Evolutionary conservation across 2,329 filamentous ascomycete species (phyloP).

Genomic region (Parafenestella ontariensis): DNA sequence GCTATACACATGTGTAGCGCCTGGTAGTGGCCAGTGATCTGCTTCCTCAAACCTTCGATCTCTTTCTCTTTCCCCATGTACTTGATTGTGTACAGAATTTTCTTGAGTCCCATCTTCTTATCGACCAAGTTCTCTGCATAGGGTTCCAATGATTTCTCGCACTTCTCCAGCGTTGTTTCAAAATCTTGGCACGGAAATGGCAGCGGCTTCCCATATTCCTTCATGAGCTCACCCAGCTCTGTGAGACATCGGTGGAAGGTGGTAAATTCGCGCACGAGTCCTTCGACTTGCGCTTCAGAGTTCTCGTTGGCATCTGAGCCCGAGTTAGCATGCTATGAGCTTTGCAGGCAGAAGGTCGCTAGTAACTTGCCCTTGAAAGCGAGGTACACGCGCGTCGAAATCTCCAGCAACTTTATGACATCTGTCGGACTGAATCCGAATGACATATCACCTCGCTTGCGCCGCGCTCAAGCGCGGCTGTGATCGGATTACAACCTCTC

Average conservation of each 20-base stretch:
- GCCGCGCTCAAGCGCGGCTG: conserved; percentile 39
- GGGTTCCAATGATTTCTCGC: conserved; percentile 37
- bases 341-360: not conserved
- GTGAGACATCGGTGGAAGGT: conserved; percentile 39
- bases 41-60: conserved; percentile 35
- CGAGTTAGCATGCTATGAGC: conserved; percentile 11
- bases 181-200: conserved; percentile 41
- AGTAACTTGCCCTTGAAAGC: conserved; percentile 40
- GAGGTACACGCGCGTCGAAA: conserved; percentile 41
- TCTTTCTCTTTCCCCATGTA: conserved; percentile 46
- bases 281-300: conserved; percentile 41
- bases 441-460: conserved; percentile 30
- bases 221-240: conserved; percentile 40
- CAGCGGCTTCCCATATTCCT: conserved; percentile 40
- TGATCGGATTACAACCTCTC: conserved; percentile 18
- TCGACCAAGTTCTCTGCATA: conserved; percentile 41
- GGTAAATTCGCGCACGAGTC: conserved; percentile 38
- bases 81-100: conserved; percentile 38
- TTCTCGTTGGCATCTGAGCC: conserved; percentile 43
- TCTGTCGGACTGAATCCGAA: conserved; percentile 43
- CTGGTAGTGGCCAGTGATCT: conserved; percentile 40
- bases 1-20: conserved; percentile 41
- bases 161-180: conserved; percentile 38
- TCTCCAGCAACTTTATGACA: conserved; percentile 40
- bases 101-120: conserved; percentile 39